Evolutionary conservation across 1,139 yeast genomes (phyloP), one percentile per base, ranked within the genome.

Genomic region (Pichiaceae sp.): DNA sequence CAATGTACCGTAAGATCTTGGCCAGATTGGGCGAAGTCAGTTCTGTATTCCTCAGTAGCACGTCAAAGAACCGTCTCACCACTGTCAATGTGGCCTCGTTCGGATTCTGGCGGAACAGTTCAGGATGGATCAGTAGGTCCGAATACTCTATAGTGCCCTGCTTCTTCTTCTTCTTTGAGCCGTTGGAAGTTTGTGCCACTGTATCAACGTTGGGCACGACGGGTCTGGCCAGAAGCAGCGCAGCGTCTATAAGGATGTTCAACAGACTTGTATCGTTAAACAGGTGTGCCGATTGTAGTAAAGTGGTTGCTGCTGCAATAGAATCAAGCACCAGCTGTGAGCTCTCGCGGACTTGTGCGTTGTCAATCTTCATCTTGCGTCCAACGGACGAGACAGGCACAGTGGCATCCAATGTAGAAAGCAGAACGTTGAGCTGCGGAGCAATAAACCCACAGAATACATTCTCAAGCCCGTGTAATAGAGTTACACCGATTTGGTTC

Each of bases 121-220:
- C 75, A 25, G 81, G 70, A 53, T 82, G 84, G 1, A 91, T 76
- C 33, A 82, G 65, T 31, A 81, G 60, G 60, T 85, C 95, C 3
- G 93, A 73, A 46, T 81, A 59, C 3, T 80, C 72, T 20, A 68
- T 67, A 1, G 70, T 35, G 3, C 17, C 17, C 12, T 33, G 49
- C 18, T 63, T 62, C 50, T 67, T 74, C 52, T 64, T 70, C 49
- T 66, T 67, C 65, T 17, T 14, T 14, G 7, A 34, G 26, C 24
- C 32, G 17, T n/a, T 21, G 3, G 17, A 24, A 16, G 60, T 52
- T 23, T 56, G 58, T 36, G 54, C 53, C 4, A 42, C 48, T 4
- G 49, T 40, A 17, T 40, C 43, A 18, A 36, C 38, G 5, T 33
- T 30, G 2, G 55, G 50, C 33, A 29, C 39, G 46, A 70, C 57